These are phyloP conservation scores for Sordaria brevicollis DNA, from an alignment of 495 filamentous ascomycete genomes.

Conservation along the genomic window DNA sequence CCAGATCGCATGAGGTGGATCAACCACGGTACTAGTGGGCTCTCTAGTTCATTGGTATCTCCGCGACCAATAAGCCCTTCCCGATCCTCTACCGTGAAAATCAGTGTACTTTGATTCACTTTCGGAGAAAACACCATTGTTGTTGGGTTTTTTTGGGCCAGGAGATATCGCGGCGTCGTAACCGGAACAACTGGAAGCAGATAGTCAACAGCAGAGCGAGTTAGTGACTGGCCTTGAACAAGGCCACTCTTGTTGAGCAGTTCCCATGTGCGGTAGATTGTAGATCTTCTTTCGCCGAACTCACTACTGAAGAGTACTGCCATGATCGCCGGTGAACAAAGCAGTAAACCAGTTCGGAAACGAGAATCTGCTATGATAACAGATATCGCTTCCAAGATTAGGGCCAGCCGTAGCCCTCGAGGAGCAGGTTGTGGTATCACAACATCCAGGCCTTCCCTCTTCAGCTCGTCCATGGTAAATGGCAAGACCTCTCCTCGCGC, in stretches of 20 bases:
- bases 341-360: slow-evolving; percentile 62
- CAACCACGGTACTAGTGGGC: slow-evolving; percentile 73
- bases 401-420: slow-evolving; percentile 47
- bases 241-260: slow-evolving; percentile 24
- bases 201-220: slow-evolving; percentile 46
- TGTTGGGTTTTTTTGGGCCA: slow-evolving; percentile 18
- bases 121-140: slow-evolving; percentile 35
- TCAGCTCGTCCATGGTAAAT: slow-evolving; percentile 35
- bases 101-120: slow-evolving; percentile 1
- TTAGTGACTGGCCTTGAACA: slow-evolving; percentile 4
- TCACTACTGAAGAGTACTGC: slow-evolving; percentile 52
- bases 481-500: slow-evolving; percentile 56
- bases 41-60: slow-evolving; percentile 58
- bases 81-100: neutral
- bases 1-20: slow-evolving; percentile 53
- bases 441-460: slow-evolving; percentile 31
- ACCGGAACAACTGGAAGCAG: slow-evolving; percentile 43
- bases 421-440: slow-evolving; percentile 48
- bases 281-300: slow-evolving; percentile 15
- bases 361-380: slow-evolving; percentile 72
- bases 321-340: slow-evolving; percentile 66
- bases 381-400: slow-evolving; percentile 70
- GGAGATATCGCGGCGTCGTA: slow-evolving; percentile 4
- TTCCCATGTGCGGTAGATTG: slow-evolving; percentile 18
- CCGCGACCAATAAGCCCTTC: slow-evolving; percentile 12